Evolutionary conservation across 2,329 filamentous ascomycete species (phyloP).

Genomic region (Cladorrhinum sp.): DNA sequence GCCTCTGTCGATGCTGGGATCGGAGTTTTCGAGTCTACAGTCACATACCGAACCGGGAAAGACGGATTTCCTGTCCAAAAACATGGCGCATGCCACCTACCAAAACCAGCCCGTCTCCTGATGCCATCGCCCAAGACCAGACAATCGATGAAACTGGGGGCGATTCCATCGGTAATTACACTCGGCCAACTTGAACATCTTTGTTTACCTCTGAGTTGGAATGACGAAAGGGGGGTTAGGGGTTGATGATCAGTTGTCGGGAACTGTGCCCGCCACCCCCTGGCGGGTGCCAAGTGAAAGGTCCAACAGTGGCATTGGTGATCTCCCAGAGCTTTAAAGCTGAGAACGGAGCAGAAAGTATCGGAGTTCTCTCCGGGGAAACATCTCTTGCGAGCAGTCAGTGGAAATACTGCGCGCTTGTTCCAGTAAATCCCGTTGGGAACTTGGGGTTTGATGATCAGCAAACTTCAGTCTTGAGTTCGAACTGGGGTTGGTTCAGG

Average conservation of each 20-base stretch:
- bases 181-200: not conserved
- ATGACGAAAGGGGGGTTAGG: not conserved
- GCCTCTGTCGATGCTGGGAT: not conserved
- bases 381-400: not conserved
- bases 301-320: not conserved
- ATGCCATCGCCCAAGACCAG: not conserved
- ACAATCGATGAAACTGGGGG: not conserved
- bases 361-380: no score
- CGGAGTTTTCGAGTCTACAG: constrained; percentile 2
- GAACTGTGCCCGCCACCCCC: no score
- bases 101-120: not conserved
- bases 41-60: not conserved
- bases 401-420: not conserved
- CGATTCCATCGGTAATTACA: not conserved
- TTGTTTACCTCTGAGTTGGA: not conserved
- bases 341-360: no score
- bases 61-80: not conserved
- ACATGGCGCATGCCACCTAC: not conserved
- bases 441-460: no score
- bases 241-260: no score
- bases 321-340: not conserved
- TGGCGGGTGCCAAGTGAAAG: not conserved
- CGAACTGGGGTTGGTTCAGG: no score
- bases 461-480: no score
- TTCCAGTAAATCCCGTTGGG: not conserved